Base-by-base conservation (phyloP, 352 stramenopile genomes). In the Phytopythium cucurbitacearum region DNA sequence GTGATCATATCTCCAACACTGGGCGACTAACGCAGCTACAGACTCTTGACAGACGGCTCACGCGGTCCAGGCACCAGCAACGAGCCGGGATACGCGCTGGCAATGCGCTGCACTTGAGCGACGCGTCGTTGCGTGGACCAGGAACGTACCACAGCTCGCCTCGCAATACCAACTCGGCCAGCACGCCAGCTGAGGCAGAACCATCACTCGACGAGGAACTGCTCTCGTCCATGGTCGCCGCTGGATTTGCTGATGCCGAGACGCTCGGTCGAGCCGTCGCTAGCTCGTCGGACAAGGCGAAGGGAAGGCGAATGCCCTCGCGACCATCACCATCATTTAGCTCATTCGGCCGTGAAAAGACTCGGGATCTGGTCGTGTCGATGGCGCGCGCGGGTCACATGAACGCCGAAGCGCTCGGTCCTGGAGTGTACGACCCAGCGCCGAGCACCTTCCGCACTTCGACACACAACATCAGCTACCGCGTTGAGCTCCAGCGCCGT, bases 381-480 rank as follows among this genome's bases (percentile, higher is more conserved):
- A 80, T 88, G 74, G 41, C 62, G 13, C 32, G 57, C 21, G 77
- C 77, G 0, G 77, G 75, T 4, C 73, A 86, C 45, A 34, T 71
- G 36, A 80, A 57, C 52, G 55, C 59, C 0, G 50, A 70, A 4
- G 59, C 48, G 1, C 64, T 85, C 32, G 65, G 54, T 7, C 65
- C 66, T 38, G 64, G 69, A 5, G 53, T 71, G 5, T 74, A 81
- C 53, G 63, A 79, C 35, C 60, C 62, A n/a, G 5, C 48, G 41
- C 54, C 57, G 15, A 7, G 51, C 40, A 40, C 59, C 9, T 67
- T 74, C 12, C 48, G 61, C 15, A 13, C 56, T 6, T 46, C 51
- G 0, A 71, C 69, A 0, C 65, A 85, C 49, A 83, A 80, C 45
- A n/a, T 84, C 1, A 53, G 55, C 12, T 73, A 78, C 64, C 79